Percentiles rank a stretch among this genome's conserved stretches.
These are phyloP conservation scores for Trypanosoma brucei DNA, from an alignment of 208 protist species.

Conservation along the genomic window DNA sequence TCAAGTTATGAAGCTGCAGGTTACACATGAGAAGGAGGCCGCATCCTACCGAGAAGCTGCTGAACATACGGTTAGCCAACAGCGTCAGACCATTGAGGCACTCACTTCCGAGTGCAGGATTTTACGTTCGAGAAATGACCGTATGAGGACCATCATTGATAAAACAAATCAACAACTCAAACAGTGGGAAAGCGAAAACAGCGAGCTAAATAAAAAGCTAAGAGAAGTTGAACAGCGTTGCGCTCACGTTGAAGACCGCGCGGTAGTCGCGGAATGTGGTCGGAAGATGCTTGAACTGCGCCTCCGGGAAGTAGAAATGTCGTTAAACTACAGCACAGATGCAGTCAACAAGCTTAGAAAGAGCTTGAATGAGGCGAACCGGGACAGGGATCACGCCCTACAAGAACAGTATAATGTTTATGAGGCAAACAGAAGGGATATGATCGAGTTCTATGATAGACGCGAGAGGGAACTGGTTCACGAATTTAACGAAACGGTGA, in stretches of 20 bases:
- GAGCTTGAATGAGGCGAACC: constrained; percentile 10
- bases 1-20: constrained; percentile 19
- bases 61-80: constrained; percentile 11
- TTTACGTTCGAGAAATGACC: constrained; percentile 7
- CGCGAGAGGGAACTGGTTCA: constrained; percentile 27
- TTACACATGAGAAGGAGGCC: constrained; percentile 25
- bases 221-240: constrained; percentile 15
- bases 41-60: constrained; percentile 18
- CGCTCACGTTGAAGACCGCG: constrained; percentile 20
- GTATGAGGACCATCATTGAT: constrained; percentile 3
- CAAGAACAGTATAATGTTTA: constrained; percentile 36
- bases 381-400: constrained; percentile 19
- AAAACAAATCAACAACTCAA: constrained; percentile 19
- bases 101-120: constrained; percentile 15
- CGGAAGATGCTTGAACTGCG: constrained; percentile 24
- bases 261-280: constrained; percentile 17
- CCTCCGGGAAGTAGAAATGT: constrained; percentile 20
- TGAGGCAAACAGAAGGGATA: constrained; percentile 27
- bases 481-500: constrained; percentile 27
- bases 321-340: constrained; percentile 15
- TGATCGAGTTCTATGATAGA: constrained; percentile 36
- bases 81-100: constrained; percentile 14
- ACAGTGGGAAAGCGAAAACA: constrained; percentile 12
- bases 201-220: constrained; percentile 16
- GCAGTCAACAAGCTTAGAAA: constrained; percentile 16